A percentile compares a stretch with the other conserved stretches of the same genome.
Conservation (phyloP, 1,284 basidiomycete genomes). For the Naganishia sp. region DNA sequence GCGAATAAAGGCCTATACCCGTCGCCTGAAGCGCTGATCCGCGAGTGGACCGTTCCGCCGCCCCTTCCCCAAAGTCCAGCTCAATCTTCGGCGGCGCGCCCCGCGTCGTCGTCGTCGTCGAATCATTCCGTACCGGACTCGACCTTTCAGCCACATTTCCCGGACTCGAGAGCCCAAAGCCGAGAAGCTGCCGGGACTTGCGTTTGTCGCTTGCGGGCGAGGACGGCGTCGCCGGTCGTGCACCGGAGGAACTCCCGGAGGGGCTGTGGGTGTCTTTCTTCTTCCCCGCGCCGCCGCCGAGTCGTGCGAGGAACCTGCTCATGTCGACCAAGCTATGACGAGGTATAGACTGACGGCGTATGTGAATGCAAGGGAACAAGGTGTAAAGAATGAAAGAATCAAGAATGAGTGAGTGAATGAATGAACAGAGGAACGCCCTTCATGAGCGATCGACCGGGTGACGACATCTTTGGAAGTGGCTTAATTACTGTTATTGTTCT, state of each 20-base stretch:
- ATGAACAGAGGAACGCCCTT: no score
- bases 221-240: background rate
- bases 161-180: background rate
- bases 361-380: no score
- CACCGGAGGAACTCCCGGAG: background rate
- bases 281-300: conserved; percentile 6
- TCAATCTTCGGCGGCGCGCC: conserved; percentile 6
- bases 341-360: no score
- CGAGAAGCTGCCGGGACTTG: conserved; percentile 1
- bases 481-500: no score
- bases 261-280: conserved; percentile 8
- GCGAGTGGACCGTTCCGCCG: background rate
- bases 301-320: conserved; percentile 15
- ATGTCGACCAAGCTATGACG: background rate
- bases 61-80: conserved; percentile 12
- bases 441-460: no score
- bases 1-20: background rate
- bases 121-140: background rate
- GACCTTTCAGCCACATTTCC: background rate
- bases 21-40: background rate
- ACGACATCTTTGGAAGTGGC: no score
- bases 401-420: no score
- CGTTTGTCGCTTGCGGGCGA: background rate
- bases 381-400: no score
- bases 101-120: background rate